Conservation (phyloP, 106 monocot genomes). For the Apostasia shenzhenica region DNA sequence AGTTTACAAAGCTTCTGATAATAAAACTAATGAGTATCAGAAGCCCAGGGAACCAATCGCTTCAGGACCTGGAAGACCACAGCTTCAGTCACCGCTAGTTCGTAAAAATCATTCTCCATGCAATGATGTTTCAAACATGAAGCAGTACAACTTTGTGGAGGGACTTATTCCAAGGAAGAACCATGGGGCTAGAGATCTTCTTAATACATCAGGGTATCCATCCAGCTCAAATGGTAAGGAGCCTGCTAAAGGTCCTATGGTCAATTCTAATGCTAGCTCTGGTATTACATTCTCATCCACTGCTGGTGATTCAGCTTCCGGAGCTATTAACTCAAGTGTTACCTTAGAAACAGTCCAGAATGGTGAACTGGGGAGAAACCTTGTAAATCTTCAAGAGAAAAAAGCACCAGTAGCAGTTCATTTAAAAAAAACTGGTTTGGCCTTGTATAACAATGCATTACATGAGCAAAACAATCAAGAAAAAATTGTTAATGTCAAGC, state of each 20-base stretch:
- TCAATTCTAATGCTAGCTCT: slow-evolving; percentile 15
- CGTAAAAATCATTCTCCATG: slow-evolving; percentile 78
- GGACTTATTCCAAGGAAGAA: slow-evolving; percentile 55
- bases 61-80: slow-evolving; percentile 61
- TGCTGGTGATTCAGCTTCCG: slow-evolving; percentile 8
- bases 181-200: slow-evolving; percentile 19
- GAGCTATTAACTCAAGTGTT: slow-evolving; percentile 19
- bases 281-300: slow-evolving; percentile 2
- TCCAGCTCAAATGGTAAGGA: slow-evolving; percentile 24
- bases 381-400: slow-evolving; percentile 16
- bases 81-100: slow-evolving; percentile 51
- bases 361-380: slow-evolving; percentile 6
- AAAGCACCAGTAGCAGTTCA: slow-evolving; percentile 11
- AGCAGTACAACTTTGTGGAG: slow-evolving; percentile 41
- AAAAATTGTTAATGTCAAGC: slow-evolving; percentile 22
- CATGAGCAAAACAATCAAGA: slow-evolving; percentile 18
- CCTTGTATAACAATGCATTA: slow-evolving; percentile 4
- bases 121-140: slow-evolving; percentile 58
- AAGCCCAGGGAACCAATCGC: slow-evolving; percentile 57
- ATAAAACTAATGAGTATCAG: slow-evolving; percentile 44
- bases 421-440: slow-evolving; percentile 17
- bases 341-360: slow-evolving; percentile 13
- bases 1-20: slow-evolving; percentile 28
- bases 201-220: slow-evolving; percentile 29
- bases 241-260: slow-evolving; percentile 16